These are phyloP conservation scores for Pyrenochaeta sp. DNA, from an alignment of 2,329 filamentous ascomycete species.

Conservation along the genomic window DNA sequence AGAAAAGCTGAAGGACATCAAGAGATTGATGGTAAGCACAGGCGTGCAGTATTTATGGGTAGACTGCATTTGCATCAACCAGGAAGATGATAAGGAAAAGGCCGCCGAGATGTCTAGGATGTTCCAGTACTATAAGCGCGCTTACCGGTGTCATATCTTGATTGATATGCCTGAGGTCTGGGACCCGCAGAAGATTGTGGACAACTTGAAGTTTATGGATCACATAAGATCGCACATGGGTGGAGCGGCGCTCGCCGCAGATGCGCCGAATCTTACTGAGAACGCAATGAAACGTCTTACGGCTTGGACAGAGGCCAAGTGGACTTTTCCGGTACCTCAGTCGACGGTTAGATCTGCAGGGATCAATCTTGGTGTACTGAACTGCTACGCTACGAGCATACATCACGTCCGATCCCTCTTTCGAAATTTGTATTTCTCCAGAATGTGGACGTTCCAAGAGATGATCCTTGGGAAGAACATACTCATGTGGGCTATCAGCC, in stretches of 20 bases:
- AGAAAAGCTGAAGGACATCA: too few relatives aligned
- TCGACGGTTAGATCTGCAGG: conserved; percentile 4
- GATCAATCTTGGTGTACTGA: conserved; percentile 10
- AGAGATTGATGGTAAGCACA: too few relatives aligned
- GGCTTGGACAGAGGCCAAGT: background rate
- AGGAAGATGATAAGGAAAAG: conserved; percentile 15
- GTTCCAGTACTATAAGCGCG: conserved; percentile 11
- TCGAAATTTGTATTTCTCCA: conserved; percentile 6
- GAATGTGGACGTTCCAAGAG: conserved; percentile 11
- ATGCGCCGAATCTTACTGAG: conserved; percentile 1
- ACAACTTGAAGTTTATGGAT: conserved; percentile 10
- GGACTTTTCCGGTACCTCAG: conserved; percentile 4
- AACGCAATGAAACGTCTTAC: conserved; percentile 2
- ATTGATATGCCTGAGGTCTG: conserved; percentile 8
- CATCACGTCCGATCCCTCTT: conserved; percentile 7
- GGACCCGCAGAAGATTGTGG: conserved; percentile 9
- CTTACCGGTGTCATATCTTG: conserved; percentile 5
- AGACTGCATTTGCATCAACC: conserved; percentile 34
- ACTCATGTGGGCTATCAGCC: conserved; percentile 9
- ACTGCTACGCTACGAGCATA: conserved; percentile 10
- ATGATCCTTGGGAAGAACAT: conserved; percentile 13
- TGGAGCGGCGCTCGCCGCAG: conserved; percentile 5
- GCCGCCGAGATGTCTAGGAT: conserved; percentile 5
- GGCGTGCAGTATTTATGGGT: conserved; percentile 4
- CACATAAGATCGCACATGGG: conserved; percentile 7